A percentile compares a stretch with the other conserved stretches of the same genome.
phyloP scores from a whole-genome alignment of 257 asterid species.

The Capsicum baccatum region DNA sequence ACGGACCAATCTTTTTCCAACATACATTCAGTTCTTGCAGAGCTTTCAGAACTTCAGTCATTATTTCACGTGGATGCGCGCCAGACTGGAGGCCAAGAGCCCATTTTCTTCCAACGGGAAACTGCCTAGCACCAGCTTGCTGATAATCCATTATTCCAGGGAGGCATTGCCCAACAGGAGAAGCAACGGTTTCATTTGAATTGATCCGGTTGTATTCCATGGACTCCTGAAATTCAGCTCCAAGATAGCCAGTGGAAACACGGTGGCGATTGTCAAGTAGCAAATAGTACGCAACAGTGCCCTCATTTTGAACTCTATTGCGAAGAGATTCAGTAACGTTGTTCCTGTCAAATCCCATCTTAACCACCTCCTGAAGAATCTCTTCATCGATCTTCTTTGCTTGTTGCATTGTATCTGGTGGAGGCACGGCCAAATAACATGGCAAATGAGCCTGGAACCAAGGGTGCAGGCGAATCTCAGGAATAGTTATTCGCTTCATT shows the following conservation, averaged over 20 bases:
- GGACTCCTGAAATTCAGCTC: conserved; percentile 87
- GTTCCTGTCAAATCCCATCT: conserved; percentile 81
- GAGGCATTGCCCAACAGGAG: conserved; percentile 62
- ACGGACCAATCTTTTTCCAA: conserved; percentile 92
- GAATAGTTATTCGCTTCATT: conserved; percentile 87
- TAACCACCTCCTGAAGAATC: conserved; percentile 78
- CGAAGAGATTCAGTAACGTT: conserved; percentile 73
- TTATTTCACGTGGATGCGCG: conserved; percentile 94
- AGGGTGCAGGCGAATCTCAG: conserved; percentile 84
- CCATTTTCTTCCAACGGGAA: conserved; percentile 78
- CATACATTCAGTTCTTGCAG: conserved; percentile 71
- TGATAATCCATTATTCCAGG: conserved; percentile 65
- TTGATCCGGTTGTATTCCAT: conserved; percentile 54
- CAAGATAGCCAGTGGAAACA: conserved; percentile 79
- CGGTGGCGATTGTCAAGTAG: conserved; percentile 86
- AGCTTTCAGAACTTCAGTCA: conserved; percentile 92
- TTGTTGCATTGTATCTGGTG: conserved; percentile 84
- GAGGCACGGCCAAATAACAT: conserved; percentile 88
- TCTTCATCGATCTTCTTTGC: conserved; percentile 97
- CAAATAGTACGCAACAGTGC: conserved; percentile 86
- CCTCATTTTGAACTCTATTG: conserved; percentile 90
- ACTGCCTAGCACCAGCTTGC: conserved; percentile 69
- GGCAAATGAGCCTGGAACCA: conserved; percentile 96
- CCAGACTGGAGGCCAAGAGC: conserved; percentile 98
- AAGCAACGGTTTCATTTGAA: conserved; percentile 55